Base-by-base conservation (phyloP, 129 eudicot species). In the Gnaphalium uliginosum region DNA sequence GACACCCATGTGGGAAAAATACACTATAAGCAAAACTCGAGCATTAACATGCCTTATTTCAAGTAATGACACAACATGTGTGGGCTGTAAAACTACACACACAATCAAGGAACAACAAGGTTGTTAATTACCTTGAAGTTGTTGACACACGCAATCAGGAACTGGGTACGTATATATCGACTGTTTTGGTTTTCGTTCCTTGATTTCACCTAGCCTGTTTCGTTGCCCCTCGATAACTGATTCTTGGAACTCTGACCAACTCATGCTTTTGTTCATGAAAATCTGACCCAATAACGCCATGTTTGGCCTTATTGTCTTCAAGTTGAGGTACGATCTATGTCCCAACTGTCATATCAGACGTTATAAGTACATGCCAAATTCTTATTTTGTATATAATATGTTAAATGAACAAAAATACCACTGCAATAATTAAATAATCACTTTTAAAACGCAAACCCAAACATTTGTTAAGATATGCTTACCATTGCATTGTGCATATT, bases 401-500 rank as follows among this genome's bases (percentile, higher is more conserved):
- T 0, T 4, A 33, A 59, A 60, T 54, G 53, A 72, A 15, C 51
- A 3, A 33, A 54, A 21, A 53, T 9, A 21, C 35, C 35, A 60
- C 21, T 60, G 21, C 5, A 15, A 25, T 7, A 8, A 22, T 72
- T 46, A 35, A 14, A 51, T 53, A 73, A 23, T 73, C 23, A 8
- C 24, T 58, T 73, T 48, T 22, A 26, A 19, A 50, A 75, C 2
- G 25, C 63, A 43, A 46, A 75, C 19, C 50, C 14, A 51, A 27
- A 75, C 5, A 19, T 15, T 2, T 4, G 15, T 8, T 66, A 63
- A 46, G 57, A 33, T 4, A 70, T 78, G 62, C 79, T 41, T 80
- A 80, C 94, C 96, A 94, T 86, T 24, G 99, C 99, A 82, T 94
- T 94, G 81, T 94, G 99, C 99, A 94, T 94, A 74, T 94, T 94